Base-by-base conservation (phyloP, 176 grass and related monocot genomes). In the Eragrostis curvula region DNA sequence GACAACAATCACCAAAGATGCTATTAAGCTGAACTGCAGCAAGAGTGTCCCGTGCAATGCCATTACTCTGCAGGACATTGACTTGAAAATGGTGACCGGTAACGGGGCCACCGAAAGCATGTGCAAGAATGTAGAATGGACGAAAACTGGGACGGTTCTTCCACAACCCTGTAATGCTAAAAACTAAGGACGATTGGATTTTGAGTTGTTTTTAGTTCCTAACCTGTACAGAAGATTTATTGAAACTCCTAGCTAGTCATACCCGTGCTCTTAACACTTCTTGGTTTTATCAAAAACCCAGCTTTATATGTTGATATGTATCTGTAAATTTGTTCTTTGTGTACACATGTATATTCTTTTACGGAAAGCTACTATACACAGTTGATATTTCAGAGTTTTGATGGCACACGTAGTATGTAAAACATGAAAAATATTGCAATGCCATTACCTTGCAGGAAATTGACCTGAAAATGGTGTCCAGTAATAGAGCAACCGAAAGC, bases 1-100 rank as follows among this genome's bases (percentile, higher is more conserved):
- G 14, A 94, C 94, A 10, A 97, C 85, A 14, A 28, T 8, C 13
- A 79, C 75, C 18, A 25, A 88, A 30, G 52, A 88, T 5, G 94
- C 94, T 7, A 86, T 97, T 18, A 90, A 70, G 4, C 41, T 97
- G 2, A 70, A 77, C 25, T 97, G 94, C 56, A 97, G 91, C 73
- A 21, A 66, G 51, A 84, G 24, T 6, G 16, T 72, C 2, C 73
- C 78, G 0, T 96, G 93, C 23, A 27, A 20, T 7, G 49, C 43
- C 30, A 88, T 97, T 28, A 43, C 74, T 39, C 36, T 97, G 75
- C 40, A 88, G 32, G 42, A 86, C 46, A 90, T 97, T 40, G 14
- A 92, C 29, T 75, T 97, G 10, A 81, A 52, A 0, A 49, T 64
- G 28, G 61, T 71, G 3, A 45, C 43, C 6, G 73, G 71, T 0